Evolutionary conservation across 163 green algal species (phyloP).

Genomic region (Scenedesmus sp.): DNA sequence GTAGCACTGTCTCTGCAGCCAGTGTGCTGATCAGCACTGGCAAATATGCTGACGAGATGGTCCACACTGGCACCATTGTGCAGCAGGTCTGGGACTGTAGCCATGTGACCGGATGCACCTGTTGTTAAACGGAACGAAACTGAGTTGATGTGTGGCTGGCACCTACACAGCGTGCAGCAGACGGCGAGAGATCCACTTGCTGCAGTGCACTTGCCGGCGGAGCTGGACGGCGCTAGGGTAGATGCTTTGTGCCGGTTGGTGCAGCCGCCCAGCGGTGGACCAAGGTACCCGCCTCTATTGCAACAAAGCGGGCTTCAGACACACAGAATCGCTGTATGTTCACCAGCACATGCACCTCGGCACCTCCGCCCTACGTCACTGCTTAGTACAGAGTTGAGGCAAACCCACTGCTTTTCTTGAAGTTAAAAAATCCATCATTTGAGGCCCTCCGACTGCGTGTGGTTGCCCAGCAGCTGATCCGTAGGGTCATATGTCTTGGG

Average conservation of each 20-base stretch:
- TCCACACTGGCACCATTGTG: neutral
- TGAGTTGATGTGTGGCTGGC: neutral
- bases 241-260: neutral
- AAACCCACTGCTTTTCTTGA: too few species aligned
- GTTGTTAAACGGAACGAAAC: neutral
- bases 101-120: neutral
- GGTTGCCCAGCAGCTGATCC: neutral
- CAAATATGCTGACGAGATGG: neutral
- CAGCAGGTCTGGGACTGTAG: neutral
- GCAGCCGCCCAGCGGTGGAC: neutral
- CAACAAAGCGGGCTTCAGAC: neutral
- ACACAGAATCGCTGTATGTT: neutral
- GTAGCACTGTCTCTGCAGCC: neutral
- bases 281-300: neutral
- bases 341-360: neutral
- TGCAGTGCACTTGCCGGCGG: neutral
- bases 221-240: constrained; percentile 1
- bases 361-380: neutral
- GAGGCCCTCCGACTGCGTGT: neutral
- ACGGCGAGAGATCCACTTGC: neutral
- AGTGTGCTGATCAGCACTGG: neutral
- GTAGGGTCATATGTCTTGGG: neutral
- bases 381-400: constrained; percentile 3
- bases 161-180: neutral
- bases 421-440: too few species aligned